A percentile compares a stretch with the other conserved stretches of the same genome.
phyloP scores from a whole-genome alignment of 225 moss, liverwort and hornwort genomes.

The Sphagnum contortum region DNA sequence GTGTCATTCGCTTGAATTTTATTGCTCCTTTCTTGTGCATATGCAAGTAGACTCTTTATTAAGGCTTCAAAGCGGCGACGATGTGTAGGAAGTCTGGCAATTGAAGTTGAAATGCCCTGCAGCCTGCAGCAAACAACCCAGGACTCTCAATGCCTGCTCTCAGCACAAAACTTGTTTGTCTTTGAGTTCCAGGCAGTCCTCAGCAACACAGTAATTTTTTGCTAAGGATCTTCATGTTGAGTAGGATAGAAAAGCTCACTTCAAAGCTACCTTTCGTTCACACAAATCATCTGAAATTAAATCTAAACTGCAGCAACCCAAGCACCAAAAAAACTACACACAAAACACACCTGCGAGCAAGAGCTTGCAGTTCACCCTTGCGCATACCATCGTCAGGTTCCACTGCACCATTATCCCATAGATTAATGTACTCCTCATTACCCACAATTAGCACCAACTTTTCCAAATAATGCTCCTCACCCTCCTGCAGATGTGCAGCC shows the following conservation, averaged over 20 bases:
- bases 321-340: too few species aligned
- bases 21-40: conserved; percentile 25
- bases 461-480: conserved; percentile 63
- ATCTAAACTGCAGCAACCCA: too few species aligned
- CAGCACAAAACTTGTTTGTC: too few species aligned
- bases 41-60: conserved; percentile 40
- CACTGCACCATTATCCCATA: conserved; percentile 59
- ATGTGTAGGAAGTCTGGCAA: conserved; percentile 66
- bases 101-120: conserved; percentile 57
- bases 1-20: background rate
- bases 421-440: conserved; percentile 22
- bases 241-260: too few species aligned
- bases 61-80: conserved; percentile 41
- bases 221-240: too few species aligned
- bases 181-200: too few species aligned
- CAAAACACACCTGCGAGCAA: conserved; percentile 43
- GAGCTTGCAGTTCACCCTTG: conserved; percentile 63
- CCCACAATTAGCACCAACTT: conserved; percentile 54
- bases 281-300: too few species aligned
- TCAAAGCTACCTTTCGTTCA: too few species aligned
- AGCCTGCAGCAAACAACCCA: conserved; percentile 24
- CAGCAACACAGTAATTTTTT: too few species aligned
- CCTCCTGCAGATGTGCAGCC: conserved; percentile 21
- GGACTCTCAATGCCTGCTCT: background rate
- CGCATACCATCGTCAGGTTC: conserved; percentile 60